Percentiles rank a stretch among this genome's conserved stretches.
These are phyloP conservation scores for Aureobasidium sp. DNA, from an alignment of 2,329 filamentous ascomycete species.

Conservation along the genomic window DNA sequence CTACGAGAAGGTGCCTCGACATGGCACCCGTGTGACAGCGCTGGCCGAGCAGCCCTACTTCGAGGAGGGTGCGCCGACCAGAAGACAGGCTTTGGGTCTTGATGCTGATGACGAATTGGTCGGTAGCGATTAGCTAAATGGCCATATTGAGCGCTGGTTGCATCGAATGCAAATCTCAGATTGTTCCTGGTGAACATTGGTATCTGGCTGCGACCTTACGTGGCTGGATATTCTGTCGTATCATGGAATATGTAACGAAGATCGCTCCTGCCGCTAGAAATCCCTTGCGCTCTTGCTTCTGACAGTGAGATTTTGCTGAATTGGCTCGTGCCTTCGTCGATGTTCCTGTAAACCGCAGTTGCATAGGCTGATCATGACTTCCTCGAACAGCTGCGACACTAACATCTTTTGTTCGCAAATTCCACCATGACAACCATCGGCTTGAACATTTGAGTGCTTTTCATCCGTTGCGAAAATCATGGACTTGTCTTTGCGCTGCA, in stretches of 20 bases:
- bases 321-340: background rate
- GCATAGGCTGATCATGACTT: background rate
- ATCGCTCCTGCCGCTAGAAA: too few species aligned
- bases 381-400: background rate
- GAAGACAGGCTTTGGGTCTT: conserved; percentile 59
- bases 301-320: too few species aligned
- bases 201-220: too few species aligned
- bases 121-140: background rate
- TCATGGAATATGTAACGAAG: too few species aligned
- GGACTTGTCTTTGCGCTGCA: conserved; percentile 72
- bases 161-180: too few species aligned
- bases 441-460: background rate
- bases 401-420: too few species aligned
- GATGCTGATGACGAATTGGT: conserved; percentile 25
- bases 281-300: too few species aligned
- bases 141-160: background rate
- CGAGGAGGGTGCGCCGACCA: conserved; percentile 55
- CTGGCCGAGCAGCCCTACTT: conserved; percentile 67
- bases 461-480: conserved; percentile 37
- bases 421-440: background rate
- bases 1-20: conserved; percentile 62
- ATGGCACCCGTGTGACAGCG: conserved; percentile 64
- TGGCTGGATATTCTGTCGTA: too few species aligned
- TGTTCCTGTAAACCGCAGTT: too few species aligned
- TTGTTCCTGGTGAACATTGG: too few species aligned